These are phyloP conservation scores for Suhomyces coccinellae DNA, from an alignment of 1,139 yeast species.

Conservation along the genomic window DNA sequence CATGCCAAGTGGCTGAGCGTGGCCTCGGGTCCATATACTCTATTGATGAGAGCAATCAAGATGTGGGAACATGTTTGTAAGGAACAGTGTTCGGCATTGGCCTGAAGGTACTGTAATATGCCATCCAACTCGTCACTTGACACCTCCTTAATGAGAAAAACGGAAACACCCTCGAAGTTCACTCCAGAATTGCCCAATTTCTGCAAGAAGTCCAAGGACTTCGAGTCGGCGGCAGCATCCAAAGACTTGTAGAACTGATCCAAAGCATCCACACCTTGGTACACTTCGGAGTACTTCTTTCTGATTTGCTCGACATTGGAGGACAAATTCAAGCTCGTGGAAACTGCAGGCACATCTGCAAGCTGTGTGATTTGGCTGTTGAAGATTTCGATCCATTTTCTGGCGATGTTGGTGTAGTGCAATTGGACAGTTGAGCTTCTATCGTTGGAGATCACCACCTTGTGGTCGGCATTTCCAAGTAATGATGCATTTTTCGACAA, in stretches of 20 bases:
- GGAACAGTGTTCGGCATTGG: conserved; percentile 20
- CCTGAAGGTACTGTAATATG: conserved; percentile 21
- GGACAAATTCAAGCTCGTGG: conserved; percentile 6
- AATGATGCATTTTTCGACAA: conserved; percentile 32
- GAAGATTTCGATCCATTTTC: conserved; percentile 33
- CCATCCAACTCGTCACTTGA: conserved; percentile 12
- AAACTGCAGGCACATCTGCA: conserved; percentile 14
- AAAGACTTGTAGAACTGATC: conserved; percentile 19
- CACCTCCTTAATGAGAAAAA: conserved; percentile 20
- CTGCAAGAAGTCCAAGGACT: conserved; percentile 11
- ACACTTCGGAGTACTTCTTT: background rate
- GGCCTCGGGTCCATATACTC: background rate
- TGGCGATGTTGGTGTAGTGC: conserved; percentile 31
- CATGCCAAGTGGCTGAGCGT: conserved; percentile 3
- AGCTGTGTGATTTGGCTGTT: conserved; percentile 24
- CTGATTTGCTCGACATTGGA: conserved; percentile 5
- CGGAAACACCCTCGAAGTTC: conserved; percentile 25
- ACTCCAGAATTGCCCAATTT: conserved; percentile 10
- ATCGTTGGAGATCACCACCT: conserved; percentile 23
- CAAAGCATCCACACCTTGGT: conserved; percentile 13
- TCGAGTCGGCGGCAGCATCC: conserved; percentile 13
- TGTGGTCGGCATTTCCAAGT: conserved; percentile 28
- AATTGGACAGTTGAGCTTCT: conserved; percentile 20
- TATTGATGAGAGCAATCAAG: conserved; percentile 2
- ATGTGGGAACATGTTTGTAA: conserved; percentile 19